A percentile compares a stretch with the other conserved stretches of the same genome.
phyloP scores from a whole-genome alignment of 495 filamentous ascomycete genomes.

The Tuber indicum region DNA sequence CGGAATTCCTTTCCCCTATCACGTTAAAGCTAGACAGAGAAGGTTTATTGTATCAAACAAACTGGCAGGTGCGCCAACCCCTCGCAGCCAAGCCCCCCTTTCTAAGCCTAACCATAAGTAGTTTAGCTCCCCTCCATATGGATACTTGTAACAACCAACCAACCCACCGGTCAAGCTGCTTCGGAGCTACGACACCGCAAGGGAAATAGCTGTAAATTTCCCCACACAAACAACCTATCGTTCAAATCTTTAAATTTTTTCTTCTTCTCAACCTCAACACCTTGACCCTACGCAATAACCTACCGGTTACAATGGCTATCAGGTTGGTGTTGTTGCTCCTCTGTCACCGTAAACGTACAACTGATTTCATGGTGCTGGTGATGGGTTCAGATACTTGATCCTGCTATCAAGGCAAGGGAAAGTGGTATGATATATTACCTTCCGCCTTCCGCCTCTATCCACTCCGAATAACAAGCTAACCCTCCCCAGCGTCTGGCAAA shows the following conservation, averaged over 20 bases:
- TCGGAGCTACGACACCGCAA: neutral
- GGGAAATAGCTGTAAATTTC: neutral
- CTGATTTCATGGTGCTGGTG: neutral
- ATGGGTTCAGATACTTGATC: conserved; percentile 74
- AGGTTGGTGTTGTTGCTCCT: neutral
- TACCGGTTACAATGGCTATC: conserved; percentile 7
- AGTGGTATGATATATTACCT: conserved; percentile 61
- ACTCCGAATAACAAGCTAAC: conserved; percentile 42
- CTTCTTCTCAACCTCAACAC: neutral
- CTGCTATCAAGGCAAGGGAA: conserved; percentile 96
- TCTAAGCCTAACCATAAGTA: neutral
- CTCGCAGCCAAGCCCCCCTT: neutral
- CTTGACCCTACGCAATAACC: neutral
- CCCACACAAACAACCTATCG: neutral
- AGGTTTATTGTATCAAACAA: neutral
- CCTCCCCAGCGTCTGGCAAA: conserved; percentile 80
- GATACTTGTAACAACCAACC: neutral
- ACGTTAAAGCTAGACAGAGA: no score
- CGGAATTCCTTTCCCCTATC: neutral
- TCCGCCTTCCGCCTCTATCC: conserved; percentile 25
- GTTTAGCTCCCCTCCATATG: neutral
- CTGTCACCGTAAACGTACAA: neutral
- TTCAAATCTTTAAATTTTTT: neutral
- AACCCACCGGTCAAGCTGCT: neutral
- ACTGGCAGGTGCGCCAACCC: neutral